Evolutionary conservation across 2,329 filamentous ascomycete species (phyloP).

Genomic region (Penicillium sp.): DNA sequence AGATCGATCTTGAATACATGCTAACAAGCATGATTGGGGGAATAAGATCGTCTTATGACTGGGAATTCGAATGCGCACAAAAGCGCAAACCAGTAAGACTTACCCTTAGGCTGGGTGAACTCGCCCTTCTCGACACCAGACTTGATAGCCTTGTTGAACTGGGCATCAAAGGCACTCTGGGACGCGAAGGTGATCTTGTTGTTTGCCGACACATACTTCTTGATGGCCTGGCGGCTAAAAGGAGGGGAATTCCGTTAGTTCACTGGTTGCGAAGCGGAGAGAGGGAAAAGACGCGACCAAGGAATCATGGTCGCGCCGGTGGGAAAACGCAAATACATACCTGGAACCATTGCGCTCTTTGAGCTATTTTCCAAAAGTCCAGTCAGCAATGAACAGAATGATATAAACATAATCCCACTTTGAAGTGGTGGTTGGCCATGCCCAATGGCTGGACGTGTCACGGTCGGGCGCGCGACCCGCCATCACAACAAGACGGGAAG

Average conservation of each 20-base stretch:
- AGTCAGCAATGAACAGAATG: slow-evolving; percentile 47
- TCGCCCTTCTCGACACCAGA: slow-evolving; percentile 81
- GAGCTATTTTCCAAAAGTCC: slow-evolving; percentile 52
- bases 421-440: slow-evolving; percentile 25
- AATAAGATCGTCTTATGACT: background rate
- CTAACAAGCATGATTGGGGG: background rate
- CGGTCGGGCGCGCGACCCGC: slow-evolving; percentile 40
- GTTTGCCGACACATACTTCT: slow-evolving; percentile 74
- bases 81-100: slow-evolving; percentile 32
- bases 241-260: slow-evolving; percentile 32
- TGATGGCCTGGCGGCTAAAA: slow-evolving; percentile 67
- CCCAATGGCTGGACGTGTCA: slow-evolving; percentile 33
- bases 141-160: slow-evolving; percentile 85
- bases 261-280: slow-evolving; percentile 13
- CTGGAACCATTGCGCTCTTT: slow-evolving; percentile 71
- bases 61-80: background rate
- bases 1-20: background rate
- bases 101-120: slow-evolving; percentile 90
- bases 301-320: slow-evolving; percentile 13
- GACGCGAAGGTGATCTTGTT: slow-evolving; percentile 62
- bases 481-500: slow-evolving; percentile 42
- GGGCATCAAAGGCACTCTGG: slow-evolving; percentile 64
- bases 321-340: slow-evolving; percentile 51
- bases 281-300: slow-evolving; percentile 9
- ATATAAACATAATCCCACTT: slow-evolving; percentile 25